phyloP scores from a whole-genome alignment of 164 flowering plant genomes.

The Piper betle region DNA sequence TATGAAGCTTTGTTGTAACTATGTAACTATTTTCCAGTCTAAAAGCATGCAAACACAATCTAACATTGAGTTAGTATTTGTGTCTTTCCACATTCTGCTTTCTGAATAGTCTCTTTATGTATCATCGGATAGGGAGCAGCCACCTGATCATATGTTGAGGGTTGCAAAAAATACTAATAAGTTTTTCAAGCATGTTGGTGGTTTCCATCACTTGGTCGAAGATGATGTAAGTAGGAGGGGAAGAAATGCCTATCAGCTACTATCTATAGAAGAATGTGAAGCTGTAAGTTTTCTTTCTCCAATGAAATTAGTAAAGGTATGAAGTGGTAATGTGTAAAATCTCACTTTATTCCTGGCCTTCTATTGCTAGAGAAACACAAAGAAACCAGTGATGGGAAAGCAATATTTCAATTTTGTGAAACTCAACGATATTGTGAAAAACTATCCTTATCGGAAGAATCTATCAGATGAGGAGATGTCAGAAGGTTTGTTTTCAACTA shows the following conservation, averaged over 20 bases:
- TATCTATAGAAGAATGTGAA: conserved; percentile 81
- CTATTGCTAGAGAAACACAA: conserved; percentile 59
- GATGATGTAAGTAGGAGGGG: conserved; percentile 27
- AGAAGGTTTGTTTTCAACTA: conserved; percentile 40
- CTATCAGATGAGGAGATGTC: conserved; percentile 56
- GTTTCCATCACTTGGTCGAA: conserved; percentile 34
- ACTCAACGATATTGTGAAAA: conserved; percentile 71
- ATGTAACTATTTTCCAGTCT: neutral
- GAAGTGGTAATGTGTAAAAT: neutral
- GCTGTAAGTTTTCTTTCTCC: conserved; percentile 44
- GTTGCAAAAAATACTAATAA: conserved; percentile 75
- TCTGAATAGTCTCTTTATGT: neutral
- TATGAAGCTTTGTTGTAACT: neutral
- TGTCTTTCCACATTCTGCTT: neutral
- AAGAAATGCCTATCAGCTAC: conserved; percentile 51
- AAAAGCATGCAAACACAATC: too few species aligned
- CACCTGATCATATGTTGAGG: conserved; percentile 84
- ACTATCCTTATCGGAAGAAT: conserved; percentile 69
- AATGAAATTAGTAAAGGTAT: conserved; percentile 3
- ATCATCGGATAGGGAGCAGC: conserved; percentile 55
- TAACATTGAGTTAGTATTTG: too few species aligned
- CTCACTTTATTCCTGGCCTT: neutral
- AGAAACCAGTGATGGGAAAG: conserved; percentile 78
- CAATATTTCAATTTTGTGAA: conserved; percentile 74
- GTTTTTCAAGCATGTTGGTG: conserved; percentile 77